These are phyloP conservation scores for Coriolopsis trogii DNA, from an alignment of 1,284 basidiomycete genomes.

Conservation along the genomic window DNA sequence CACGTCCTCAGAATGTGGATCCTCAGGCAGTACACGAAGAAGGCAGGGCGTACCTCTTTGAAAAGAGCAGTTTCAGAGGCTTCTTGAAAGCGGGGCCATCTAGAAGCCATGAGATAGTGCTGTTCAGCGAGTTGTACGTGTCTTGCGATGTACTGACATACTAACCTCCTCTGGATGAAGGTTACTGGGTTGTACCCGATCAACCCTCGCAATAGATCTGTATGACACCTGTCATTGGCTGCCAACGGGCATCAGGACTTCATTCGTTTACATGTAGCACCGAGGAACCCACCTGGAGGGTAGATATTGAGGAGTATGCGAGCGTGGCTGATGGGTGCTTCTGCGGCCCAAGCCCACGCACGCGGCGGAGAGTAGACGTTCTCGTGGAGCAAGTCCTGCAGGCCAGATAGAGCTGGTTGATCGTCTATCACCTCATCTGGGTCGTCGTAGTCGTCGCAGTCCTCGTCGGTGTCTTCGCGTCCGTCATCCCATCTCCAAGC, in stretches of 20 bases:
- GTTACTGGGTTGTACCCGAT: conserved; percentile 37
- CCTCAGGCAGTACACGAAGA: neutral
- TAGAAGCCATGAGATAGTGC: neutral
- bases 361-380: neutral
- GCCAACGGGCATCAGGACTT: too few species aligned
- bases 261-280: too few species aligned
- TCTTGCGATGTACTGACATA: too few species aligned
- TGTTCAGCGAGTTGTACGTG: neutral
- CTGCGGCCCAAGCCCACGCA: neutral
- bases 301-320: neutral
- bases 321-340: neutral
- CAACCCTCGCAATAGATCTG: conserved; percentile 23
- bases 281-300: neutral
- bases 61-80: neutral
- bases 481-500: too few species aligned
- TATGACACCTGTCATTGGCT: conserved; percentile 32
- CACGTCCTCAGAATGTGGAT: neutral
- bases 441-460: too few species aligned
- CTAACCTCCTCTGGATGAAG: conserved; percentile 53
- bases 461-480: too few species aligned
- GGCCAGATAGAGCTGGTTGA: too few species aligned
- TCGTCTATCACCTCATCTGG: too few species aligned
- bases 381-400: neutral
- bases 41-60: neutral
- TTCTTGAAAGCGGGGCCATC: conserved; percentile 21